Evolutionary conservation across 2,329 filamentous ascomycete genomes (phyloP).

Genomic region (Colletotrichum cuscutae): DNA sequence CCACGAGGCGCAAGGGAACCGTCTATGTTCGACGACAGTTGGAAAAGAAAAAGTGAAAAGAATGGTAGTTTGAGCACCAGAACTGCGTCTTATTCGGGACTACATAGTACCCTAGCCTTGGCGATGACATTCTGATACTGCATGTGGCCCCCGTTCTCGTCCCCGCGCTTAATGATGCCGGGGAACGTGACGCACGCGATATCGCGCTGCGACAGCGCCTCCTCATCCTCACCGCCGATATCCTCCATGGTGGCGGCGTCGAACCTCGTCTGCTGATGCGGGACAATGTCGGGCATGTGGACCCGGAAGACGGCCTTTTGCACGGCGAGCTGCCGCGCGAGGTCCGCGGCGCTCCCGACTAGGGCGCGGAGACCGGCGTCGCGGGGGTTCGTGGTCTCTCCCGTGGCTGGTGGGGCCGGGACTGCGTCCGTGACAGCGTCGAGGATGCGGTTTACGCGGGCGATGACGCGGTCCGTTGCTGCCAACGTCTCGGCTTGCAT

Average conservation of each 20-base stretch:
- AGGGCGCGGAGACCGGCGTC: slow-evolving; percentile 65
- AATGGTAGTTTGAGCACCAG: neutral
- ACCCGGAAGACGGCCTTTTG: slow-evolving; percentile 69
- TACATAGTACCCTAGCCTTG: slow-evolving; percentile 74
- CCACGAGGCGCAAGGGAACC: neutral
- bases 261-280: slow-evolving; percentile 66
- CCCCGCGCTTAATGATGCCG: slow-evolving; percentile 71
- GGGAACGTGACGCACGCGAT: slow-evolving; percentile 73
- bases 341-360: slow-evolving; percentile 63
- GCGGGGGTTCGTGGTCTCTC: slow-evolving; percentile 41
- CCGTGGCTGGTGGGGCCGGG: slow-evolving; percentile 44
- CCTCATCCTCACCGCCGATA: slow-evolving; percentile 70
- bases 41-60: neutral
- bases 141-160: slow-evolving; percentile 70
- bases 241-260: slow-evolving; percentile 73
- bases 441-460: slow-evolving; percentile 60
- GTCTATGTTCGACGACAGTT: neutral
- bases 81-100: slow-evolving; percentile 50
- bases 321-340: slow-evolving; percentile 65
- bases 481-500: slow-evolving; percentile 57
- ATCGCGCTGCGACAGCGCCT: slow-evolving; percentile 60
- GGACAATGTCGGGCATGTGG: slow-evolving; percentile 63
- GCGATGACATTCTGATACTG: slow-evolving; percentile 72
- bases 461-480: slow-evolving; percentile 55
- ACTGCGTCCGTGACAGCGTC: slow-evolving; percentile 56